Percentiles rank a stretch among this genome's conserved stretches.
These are phyloP conservation scores for Plasmodium sp. DNA, from an alignment of 169 alveolate species.

Conservation along the genomic window DNA sequence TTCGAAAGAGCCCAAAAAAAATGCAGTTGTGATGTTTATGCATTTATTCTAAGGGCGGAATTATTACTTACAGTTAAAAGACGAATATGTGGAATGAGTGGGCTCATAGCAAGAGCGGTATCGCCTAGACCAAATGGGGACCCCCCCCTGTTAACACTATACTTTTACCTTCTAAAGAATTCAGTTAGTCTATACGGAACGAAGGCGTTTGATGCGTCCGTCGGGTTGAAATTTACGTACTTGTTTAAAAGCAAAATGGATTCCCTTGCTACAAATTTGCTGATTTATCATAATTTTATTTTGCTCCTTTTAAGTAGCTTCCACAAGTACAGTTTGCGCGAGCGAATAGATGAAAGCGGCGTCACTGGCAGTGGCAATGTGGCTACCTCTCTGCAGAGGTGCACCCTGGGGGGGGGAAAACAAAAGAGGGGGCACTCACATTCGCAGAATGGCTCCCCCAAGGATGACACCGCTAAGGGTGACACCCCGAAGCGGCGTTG, in stretches of 20 bases:
- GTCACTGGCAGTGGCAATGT: neutral
- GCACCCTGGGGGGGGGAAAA: neutral
- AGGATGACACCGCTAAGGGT: neutral
- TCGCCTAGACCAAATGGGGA: neutral
- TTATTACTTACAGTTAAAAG: slow-evolving; percentile 14
- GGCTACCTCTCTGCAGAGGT: neutral
- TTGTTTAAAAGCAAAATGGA: slow-evolving; percentile 21
- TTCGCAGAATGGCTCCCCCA: neutral
- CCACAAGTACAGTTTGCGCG: neutral
- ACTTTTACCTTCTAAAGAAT: slow-evolving; percentile 37
- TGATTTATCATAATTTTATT: slow-evolving; percentile 40
- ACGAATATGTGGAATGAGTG: neutral
- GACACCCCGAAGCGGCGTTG: neutral
- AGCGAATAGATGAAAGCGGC: neutral
- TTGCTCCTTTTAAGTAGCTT: slow-evolving; percentile 5
- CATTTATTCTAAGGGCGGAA: slow-evolving; percentile 9
- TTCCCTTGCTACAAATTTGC: slow-evolving; percentile 17
- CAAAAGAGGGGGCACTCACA: neutral
- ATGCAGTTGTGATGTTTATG: slow-evolving; percentile 57
- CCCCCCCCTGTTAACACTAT: neutral
- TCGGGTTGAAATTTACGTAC: slow-evolving; percentile 2
- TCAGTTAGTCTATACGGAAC: neutral
- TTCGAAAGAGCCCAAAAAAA: neutral
- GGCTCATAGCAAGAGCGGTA: slow-evolving; percentile 2
- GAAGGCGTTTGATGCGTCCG: neutral